Conservation (phyloP, 768 basidiomycete genomes). For the Galerina marginata region DNA sequence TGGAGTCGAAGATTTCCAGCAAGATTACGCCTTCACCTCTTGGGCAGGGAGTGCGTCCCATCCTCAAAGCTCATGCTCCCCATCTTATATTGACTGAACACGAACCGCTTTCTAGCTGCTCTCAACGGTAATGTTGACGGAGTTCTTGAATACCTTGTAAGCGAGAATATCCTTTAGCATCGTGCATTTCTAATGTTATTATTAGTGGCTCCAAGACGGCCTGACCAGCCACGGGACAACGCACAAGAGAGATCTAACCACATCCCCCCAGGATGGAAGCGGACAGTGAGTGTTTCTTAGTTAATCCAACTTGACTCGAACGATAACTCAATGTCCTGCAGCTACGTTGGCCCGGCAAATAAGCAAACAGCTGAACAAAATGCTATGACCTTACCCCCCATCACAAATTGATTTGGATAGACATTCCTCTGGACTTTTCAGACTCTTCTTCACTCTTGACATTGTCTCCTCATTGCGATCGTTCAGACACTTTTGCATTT, state of each 20-base stretch:
- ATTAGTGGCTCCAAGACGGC: constrained; percentile 25
- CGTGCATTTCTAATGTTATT: not conserved
- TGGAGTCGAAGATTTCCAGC: constrained; percentile 26
- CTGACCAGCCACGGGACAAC: constrained; percentile 23
- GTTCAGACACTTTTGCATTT: too few relatives aligned
- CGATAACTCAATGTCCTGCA: too few relatives aligned
- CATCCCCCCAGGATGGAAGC: constrained; percentile 11
- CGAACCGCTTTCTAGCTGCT: constrained; percentile 11
- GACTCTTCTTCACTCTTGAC: too few relatives aligned
- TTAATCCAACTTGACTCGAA: too few relatives aligned
- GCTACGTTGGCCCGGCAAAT: too few relatives aligned
- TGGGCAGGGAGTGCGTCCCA: constrained; percentile 25
- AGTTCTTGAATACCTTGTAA: constrained; percentile 30
- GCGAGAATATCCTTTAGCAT: not conserved
- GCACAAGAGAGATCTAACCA: constrained; percentile 11
- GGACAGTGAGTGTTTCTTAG: not conserved
- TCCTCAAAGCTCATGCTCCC: not conserved
- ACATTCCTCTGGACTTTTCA: too few relatives aligned
- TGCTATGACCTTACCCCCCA: too few relatives aligned
- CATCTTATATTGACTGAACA: not conserved
- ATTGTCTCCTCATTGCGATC: too few relatives aligned
- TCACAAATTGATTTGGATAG: too few relatives aligned
- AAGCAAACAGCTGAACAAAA: too few relatives aligned
- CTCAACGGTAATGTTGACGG: constrained; percentile 27
- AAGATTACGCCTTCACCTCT: constrained; percentile 30